phyloP scores from a whole-genome alignment of 805 yeast genomes.

The Myxozyma udenii region DNA sequence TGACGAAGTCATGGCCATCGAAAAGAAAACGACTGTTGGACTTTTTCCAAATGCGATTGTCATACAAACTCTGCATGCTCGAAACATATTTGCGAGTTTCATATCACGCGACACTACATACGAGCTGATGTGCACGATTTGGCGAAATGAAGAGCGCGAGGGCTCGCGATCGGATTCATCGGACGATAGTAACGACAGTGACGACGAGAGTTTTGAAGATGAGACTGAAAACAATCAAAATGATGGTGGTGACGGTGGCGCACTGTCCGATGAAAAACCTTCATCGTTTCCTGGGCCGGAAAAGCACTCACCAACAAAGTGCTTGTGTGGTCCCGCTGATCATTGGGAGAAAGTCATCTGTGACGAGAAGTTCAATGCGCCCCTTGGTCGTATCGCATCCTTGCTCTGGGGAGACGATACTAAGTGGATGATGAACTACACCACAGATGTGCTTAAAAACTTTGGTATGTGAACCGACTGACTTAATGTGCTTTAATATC shows the following conservation, averaged over 20 bases:
- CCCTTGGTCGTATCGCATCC: conserved; percentile 71
- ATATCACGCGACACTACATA: conserved; percentile 74
- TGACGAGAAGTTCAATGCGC: conserved; percentile 52
- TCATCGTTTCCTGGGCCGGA: conserved; percentile 52
- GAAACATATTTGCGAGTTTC: conserved; percentile 83
- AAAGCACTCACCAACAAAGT: conserved; percentile 56
- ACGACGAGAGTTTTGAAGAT: conserved; percentile 42
- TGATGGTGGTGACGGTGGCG: conserved; percentile 35
- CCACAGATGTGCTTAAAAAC: conserved; percentile 38
- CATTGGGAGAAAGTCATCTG: conserved; percentile 34
- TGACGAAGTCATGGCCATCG: conserved; percentile 67
- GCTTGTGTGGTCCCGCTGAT: conserved; percentile 40
- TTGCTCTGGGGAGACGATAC: conserved; percentile 66
- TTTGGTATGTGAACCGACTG: conserved; percentile 31
- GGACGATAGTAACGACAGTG: conserved; percentile 31
- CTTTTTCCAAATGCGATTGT: conserved; percentile 86
- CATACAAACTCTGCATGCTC: conserved; percentile 59
- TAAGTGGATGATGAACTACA: conserved; percentile 44
- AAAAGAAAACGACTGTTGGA: conserved; percentile 82
- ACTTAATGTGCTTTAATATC: not conserved
- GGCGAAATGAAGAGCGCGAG: conserved; percentile 47
- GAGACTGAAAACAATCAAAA: conserved; percentile 12
- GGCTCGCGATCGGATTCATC: conserved; percentile 12
- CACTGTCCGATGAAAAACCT: conserved; percentile 4
- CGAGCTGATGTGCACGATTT: conserved; percentile 63